Conservation (phyloP, 768 basidiomycete species). For the Sistotremastrum niveocremeum region DNA sequence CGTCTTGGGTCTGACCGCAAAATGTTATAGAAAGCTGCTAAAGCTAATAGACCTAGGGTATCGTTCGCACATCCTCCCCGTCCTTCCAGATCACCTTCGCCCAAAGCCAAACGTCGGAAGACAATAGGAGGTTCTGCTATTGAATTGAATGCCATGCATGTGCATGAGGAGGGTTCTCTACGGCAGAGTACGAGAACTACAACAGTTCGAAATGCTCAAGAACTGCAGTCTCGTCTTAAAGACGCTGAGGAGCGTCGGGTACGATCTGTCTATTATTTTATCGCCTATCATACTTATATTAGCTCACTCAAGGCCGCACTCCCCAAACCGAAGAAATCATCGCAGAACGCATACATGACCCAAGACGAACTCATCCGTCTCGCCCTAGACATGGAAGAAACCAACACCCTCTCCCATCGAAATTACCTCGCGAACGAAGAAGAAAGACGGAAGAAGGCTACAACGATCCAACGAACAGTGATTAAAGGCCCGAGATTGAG, state of each 20-base stretch:
- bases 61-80: background rate
- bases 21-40: background rate
- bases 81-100: slow-evolving; percentile 6
- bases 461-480: slow-evolving; percentile 42
- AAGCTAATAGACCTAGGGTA: no score
- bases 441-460: slow-evolving; percentile 61
- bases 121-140: slow-evolving; percentile 7
- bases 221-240: slow-evolving; percentile 53
- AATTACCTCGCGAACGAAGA: slow-evolving; percentile 73
- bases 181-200: slow-evolving; percentile 48
- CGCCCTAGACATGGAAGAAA: slow-evolving; percentile 79
- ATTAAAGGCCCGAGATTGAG: slow-evolving; percentile 56
- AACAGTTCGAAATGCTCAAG: slow-evolving; percentile 49
- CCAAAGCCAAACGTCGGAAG: no score
- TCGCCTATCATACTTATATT: slow-evolving; percentile 25
- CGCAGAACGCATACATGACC: slow-evolving; percentile 28
- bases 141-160: background rate
- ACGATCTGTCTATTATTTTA: slow-evolving; percentile 6
- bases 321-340: slow-evolving; percentile 50
- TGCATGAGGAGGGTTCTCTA: slow-evolving; percentile 32
- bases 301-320: slow-evolving; percentile 45
- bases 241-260: slow-evolving; percentile 19
- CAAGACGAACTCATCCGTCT: slow-evolving; percentile 77
- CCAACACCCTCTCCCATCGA: slow-evolving; percentile 63
- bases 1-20: background rate